phyloP scores from a whole-genome alignment of 2,329 filamentous ascomycete genomes.

The Rhytidhysteron rufulum region DNA sequence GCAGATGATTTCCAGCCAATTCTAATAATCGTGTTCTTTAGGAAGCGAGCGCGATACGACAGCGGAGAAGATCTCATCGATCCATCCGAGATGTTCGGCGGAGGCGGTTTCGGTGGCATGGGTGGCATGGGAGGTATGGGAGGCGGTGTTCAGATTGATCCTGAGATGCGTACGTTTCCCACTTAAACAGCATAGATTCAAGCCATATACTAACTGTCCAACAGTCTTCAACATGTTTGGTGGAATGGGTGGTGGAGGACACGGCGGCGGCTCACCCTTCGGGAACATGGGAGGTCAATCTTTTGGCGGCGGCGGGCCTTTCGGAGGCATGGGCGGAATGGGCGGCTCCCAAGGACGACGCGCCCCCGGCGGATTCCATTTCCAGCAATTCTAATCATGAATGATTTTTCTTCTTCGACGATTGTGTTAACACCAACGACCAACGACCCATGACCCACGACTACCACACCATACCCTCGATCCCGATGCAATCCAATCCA shows the following conservation, averaged over 20 bases:
- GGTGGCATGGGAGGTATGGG: constrained; percentile 52
- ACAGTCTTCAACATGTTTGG: constrained; percentile 35
- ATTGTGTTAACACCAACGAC: too few species aligned
- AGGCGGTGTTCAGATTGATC: constrained; percentile 40
- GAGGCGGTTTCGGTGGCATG: constrained; percentile 30
- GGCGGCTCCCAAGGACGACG: too few species aligned
- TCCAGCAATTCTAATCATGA: background rate
- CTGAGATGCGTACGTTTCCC: constrained; percentile 27
- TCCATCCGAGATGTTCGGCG: constrained; percentile 78
- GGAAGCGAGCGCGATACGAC: constrained; percentile 86
- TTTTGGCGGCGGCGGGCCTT: too few species aligned
- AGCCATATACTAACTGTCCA: constrained; percentile 21
- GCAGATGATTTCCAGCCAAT: background rate
- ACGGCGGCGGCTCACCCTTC: constrained; percentile 18
- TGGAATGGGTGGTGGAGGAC: constrained; percentile 9
- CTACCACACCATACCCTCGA: background rate
- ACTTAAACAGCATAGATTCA: background rate
- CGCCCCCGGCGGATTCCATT: background rate
- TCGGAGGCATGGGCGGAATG: background rate
- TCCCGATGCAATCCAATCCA: background rate
- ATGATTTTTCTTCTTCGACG: background rate
- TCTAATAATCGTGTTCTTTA: constrained; percentile 32
- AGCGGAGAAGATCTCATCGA: constrained; percentile 89
- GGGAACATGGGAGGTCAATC: too few species aligned
- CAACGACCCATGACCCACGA: too few species aligned